A percentile compares a stretch with the other conserved stretches of the same genome.
These are phyloP conservation scores for Hirschfeldia incana DNA, from an alignment of 345 rosid species.

Conservation along the genomic window DNA sequence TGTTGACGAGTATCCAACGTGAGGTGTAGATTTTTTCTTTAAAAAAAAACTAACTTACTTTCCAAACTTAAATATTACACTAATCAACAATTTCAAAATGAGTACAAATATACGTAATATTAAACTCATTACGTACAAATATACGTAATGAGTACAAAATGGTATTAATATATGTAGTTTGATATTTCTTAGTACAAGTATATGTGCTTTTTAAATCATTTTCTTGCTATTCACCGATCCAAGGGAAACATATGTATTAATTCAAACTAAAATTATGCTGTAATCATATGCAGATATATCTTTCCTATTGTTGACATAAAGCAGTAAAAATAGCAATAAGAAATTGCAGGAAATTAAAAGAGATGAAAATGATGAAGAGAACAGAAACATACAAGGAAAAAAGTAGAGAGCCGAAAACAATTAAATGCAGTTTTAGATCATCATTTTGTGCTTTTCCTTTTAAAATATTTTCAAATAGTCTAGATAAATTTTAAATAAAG, in stretches of 20 bases:
- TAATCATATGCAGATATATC: not conserved
- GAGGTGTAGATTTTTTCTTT: not conserved
- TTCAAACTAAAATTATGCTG: not conserved
- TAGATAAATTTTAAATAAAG: not conserved
- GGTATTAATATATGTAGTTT: not conserved
- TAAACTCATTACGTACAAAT: not conserved
- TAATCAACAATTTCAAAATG: not conserved
- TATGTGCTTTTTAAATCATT: not conserved
- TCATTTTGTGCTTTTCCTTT: not conserved
- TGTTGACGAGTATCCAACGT: conserved; percentile 5
- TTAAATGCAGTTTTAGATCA: not conserved
- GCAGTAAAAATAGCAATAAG: not conserved
- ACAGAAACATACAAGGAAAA: not conserved
- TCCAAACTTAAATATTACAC: not conserved
- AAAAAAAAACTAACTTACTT: not conserved
- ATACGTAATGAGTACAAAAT: too few species aligned
- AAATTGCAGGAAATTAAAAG: not conserved
- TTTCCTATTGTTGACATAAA: not conserved
- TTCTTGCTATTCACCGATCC: not conserved
- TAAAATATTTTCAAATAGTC: not conserved
- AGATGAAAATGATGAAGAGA: not conserved
- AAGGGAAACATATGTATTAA: not conserved
- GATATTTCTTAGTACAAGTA: not conserved
- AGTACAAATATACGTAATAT: not conserved
- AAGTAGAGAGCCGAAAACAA: not conserved